Evolutionary conservation across 2,329 filamentous ascomycete species (phyloP), one percentile per base, ranked within the genome.

Genomic region (Sarocladium brachiariae): DNA sequence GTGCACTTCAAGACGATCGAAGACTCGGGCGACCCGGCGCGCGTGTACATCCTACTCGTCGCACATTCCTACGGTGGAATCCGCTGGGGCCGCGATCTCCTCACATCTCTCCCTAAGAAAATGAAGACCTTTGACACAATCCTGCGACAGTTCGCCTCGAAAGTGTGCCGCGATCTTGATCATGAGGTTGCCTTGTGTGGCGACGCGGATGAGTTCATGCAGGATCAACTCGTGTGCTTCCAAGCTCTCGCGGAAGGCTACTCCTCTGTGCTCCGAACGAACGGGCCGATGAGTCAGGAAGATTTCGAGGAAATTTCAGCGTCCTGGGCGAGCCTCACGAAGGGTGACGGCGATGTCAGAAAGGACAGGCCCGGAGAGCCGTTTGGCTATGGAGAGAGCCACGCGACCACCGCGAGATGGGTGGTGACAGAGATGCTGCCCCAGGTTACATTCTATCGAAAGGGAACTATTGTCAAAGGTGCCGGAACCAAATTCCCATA

Each of bases 391-490:
- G 80, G 80, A 0, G 77, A 72, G 43, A 65, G 68, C 54, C 80
- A 84, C 55, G 71, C 80, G 0, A 72, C 70, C 37, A 84, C 81
- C n/a, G 80, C 77, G 13, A 69, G 80, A 54, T 84, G 80, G 79
- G 75, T 84, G 19, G 70, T 69, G 1, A 70, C 72, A 25, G 65
- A 78, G 58, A 54, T 84, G 33, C 54, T 83, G 16, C 74, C 77
- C 0, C 55, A 55, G 1, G 66, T 73, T 1, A 63, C 66, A 49
- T 82, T 77, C 69, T 78, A 71, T 53, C 70, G 76, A 52, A 70
- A 71, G 25, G 79, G 78, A 0, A 68, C 66, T 2, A 52, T 76
- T 4, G 77, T 76, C 52, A 66, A 74, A 52, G 78, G 78, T 0
- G 64, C 64, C 2, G 74, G 72, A 1, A 57, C 65, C 39, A 18